Base-by-base conservation (phyloP, 331 rosid genomes). In the Arachis monticola region DNA sequence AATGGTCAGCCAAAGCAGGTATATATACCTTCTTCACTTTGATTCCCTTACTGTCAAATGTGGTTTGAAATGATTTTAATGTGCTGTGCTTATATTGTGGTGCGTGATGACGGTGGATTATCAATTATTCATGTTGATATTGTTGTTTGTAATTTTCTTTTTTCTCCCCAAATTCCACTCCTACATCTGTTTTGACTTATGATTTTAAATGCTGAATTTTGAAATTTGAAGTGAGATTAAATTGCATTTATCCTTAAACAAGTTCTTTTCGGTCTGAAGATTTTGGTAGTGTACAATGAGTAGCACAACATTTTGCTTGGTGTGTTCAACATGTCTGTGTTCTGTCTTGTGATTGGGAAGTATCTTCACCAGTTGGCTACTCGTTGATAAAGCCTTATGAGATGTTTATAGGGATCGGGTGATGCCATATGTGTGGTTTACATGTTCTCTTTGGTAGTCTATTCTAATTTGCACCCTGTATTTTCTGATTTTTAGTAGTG, bases 1-100 rank as follows among this genome's bases (percentile, higher is more conserved):
- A 89, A 91, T 79, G 98, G 97, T 77, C 93, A 89, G 79, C 92
- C 98, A 8, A 93, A 93, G 87, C 96, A 89, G 98, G 98, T 88
- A 76, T 60, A 44, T 35, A 22, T 41, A 22, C 31, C 67, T 57
- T 74, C 10, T 62, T 46, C 40, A 22, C 52, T 38, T 10, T 9
- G 14, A 8, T 72, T 72, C n/a, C 11, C n/a, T 27, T 0, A 4
- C 8, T 10, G 22, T 30, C 14, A 48, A 42, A 31, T 63, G 70
- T 2, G 0, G 48, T 60, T 72, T 30, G 51, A 67, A 61, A 32
- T 69, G 45, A 48, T 82, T 82, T 13, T 56, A n/a, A n/a, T 67
- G 32, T 48, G 1, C 50, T 30, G 74, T 69, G 12, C 53, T 53
- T 38, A 75, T 38, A 71, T 79, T 41, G 63, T 41, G 77, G 60